Evolutionary conservation across 441 rosid genomes (phyloP).

Genomic region (Corymbia citriodora): DNA sequence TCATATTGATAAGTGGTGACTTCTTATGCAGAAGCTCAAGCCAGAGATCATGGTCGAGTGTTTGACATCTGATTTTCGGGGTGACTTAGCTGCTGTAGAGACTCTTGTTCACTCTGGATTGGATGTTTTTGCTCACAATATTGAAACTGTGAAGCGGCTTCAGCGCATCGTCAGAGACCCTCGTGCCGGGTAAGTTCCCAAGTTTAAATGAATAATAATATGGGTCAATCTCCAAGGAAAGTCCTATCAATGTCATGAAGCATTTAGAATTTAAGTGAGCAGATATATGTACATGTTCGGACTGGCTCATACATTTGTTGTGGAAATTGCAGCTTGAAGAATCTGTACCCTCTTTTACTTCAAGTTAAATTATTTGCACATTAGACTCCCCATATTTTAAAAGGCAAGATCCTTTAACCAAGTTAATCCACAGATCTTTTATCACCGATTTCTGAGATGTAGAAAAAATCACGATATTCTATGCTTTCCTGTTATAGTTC

Average conservation of each 20-base stretch:
- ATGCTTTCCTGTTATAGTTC: neutral
- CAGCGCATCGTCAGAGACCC: conserved; percentile 98
- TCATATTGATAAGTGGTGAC: neutral
- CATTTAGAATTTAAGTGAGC: neutral
- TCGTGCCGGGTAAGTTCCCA: conserved; percentile 76
- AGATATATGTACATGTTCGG: neutral
- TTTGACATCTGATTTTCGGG: conserved; percentile 93
- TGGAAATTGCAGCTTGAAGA: neutral
- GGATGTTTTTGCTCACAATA: conserved; percentile 94
- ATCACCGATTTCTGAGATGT: neutral
- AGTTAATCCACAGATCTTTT: neutral
- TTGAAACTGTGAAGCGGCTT: conserved; percentile 92
- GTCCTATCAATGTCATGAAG: neutral
- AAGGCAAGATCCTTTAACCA: neutral
- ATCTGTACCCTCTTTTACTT: neutral
- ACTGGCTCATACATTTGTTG: neutral
- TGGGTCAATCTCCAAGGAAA: neutral
- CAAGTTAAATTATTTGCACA: neutral
- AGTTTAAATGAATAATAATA: neutral
- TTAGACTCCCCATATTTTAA: neutral
- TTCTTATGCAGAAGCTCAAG: conserved; percentile 55
- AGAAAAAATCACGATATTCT: neutral
- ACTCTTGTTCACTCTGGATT: conserved; percentile 73
- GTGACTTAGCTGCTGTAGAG: conserved; percentile 90
- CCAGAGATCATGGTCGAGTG: conserved; percentile 96